Base-by-base conservation (phyloP, 2,329 filamentous ascomycete genomes). In the Leptographium wingfieldii region DNA sequence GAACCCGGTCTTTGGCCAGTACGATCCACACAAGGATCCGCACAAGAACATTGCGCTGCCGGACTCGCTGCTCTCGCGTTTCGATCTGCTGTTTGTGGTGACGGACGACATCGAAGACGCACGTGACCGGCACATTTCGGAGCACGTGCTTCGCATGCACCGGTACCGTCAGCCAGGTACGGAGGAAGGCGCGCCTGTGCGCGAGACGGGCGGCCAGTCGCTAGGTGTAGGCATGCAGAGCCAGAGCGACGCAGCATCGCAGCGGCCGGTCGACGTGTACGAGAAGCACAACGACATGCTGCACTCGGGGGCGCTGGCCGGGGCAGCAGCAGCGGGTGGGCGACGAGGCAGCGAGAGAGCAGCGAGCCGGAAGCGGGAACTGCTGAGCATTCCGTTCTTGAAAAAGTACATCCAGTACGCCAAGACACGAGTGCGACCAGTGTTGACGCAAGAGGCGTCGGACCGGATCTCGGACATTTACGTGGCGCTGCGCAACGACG, bases 381-480 rank as follows among this genome's bases (percentile, higher is more conserved):
- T 99, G 16, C 78, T 99, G 59, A 95, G 89, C 74, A 96, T 99
- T 62, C 89, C 92, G 0, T 99, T 99, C 74, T 91, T 99, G 78
- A 99, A 99, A 77, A 99, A 99, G 75, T 99, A 96, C 73, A 95
- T 99, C 54, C 94, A 99, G 70, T 99, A 99, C 72, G 91, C 94
- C 65, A 99, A 99, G 77, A 88, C 83, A 43, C 80, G 94, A 69
- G 82, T 96, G 68, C 95, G 91, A 80, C 94, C 94, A 0, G 78
- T 95, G 49, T 77, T 99, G 63, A 96, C 92, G 0, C 90, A 94
- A 69, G 90, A 90, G 53, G 92, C 94, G 6, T 90, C 91, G 12
- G 90, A 96, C 66, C 89, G 95, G 64, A 95, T 99, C 68, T 86
- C 92, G 46, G 83, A 90, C 38, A 88, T 92, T 19, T 99, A 97